Percentiles rank a stretch among this genome's conserved stretches.
phyloP scores from a whole-genome alignment of 2,329 filamentous ascomycete genomes.

The Cladophialophora yegresii region DNA sequence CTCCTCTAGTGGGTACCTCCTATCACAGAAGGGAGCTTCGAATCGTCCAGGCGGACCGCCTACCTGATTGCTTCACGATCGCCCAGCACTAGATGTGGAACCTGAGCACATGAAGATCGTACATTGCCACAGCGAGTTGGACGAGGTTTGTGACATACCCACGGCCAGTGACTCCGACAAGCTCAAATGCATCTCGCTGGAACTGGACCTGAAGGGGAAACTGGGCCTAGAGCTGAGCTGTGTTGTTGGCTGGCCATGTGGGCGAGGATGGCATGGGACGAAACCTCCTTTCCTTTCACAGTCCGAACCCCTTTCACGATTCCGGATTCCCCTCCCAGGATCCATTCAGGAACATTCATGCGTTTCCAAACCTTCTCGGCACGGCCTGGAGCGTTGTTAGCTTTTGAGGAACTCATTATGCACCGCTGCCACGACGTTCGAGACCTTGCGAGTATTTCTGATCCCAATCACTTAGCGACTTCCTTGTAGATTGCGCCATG shows the following conservation, averaged over 20 bases:
- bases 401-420: neutral
- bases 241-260: neutral
- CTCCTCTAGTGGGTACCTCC: neutral
- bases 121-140: neutral
- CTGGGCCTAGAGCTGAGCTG: no score
- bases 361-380: neutral
- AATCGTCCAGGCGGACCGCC: neutral
- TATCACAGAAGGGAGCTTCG: neutral
- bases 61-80: neutral
- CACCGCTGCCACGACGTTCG: neutral
- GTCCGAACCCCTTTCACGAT: neutral
- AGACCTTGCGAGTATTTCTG: constrained; percentile 12
- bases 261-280: constrained; percentile 8
- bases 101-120: neutral
- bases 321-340: neutral
- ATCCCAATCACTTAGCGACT: constrained; percentile 6
- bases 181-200: constrained; percentile 1
- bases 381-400: neutral
- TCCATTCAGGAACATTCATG: neutral
- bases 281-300: neutral
- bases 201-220: neutral
- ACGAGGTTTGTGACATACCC: neutral
- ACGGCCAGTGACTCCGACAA: neutral
- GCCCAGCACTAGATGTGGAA: neutral
- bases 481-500: neutral